Conservation (phyloP, 2,329 filamentous ascomycete genomes). For the Aspergillus caelatus region DNA sequence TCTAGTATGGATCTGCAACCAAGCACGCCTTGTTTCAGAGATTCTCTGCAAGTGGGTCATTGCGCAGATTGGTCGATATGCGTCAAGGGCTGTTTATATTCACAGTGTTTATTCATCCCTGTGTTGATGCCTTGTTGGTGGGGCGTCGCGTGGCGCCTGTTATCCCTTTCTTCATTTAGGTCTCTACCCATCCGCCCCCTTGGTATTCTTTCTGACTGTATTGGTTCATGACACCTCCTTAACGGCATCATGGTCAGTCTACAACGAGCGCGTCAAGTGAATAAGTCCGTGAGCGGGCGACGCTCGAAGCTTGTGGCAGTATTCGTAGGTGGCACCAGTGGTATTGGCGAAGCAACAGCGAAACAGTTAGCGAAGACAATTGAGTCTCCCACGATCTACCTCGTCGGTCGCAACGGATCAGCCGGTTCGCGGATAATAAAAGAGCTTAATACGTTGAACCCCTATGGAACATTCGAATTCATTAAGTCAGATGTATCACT, state of each 20-base stretch:
- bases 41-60: no score
- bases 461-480: constrained; percentile 23
- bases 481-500: constrained; percentile 52
- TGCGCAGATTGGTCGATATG: not conserved
- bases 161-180: not conserved
- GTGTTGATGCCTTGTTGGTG: not conserved
- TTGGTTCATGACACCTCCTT: not conserved
- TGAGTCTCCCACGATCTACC: constrained; percentile 46
- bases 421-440: constrained; percentile 46
- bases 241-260: not conserved
- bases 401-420: constrained; percentile 48
- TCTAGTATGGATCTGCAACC: no score
- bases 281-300: not conserved
- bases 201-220: not conserved
- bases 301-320: constrained; percentile 41
- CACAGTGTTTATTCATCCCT: not conserved
- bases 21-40: no score
- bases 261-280: not conserved
- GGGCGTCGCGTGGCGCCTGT: not conserved
- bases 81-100: no score
- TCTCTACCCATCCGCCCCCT: not conserved
- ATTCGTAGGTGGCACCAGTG: constrained; percentile 56
- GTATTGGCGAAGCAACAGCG: constrained; percentile 53
- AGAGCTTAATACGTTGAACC: constrained; percentile 49
- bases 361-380: constrained; percentile 47